phyloP scores from a whole-genome alignment of 2,329 filamentous ascomycete genomes.

The Alternaria gaisen region DNA sequence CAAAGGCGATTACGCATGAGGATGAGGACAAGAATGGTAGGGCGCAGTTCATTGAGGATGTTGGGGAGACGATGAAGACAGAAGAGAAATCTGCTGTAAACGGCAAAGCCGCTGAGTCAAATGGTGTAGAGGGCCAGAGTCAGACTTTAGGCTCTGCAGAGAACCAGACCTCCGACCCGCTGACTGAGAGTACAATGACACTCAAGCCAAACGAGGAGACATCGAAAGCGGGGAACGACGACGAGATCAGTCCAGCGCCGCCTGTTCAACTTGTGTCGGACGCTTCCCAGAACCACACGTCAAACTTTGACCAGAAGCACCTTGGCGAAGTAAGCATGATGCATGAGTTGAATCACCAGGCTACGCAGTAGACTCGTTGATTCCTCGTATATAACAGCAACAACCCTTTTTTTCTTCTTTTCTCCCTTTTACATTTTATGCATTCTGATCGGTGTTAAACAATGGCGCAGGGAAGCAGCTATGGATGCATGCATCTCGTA shows the following conservation, averaged over 20 bases:
- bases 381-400: not conserved
- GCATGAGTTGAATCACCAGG: slow-evolving; percentile 37
- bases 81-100: slow-evolving; percentile 15
- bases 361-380: slow-evolving; percentile 36
- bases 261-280: slow-evolving; percentile 32
- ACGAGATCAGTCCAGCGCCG: slow-evolving; percentile 40
- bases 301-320: slow-evolving; percentile 46
- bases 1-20: slow-evolving; percentile 79
- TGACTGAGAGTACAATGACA: slow-evolving; percentile 42
- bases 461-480: slow-evolving; percentile 13
- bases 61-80: slow-evolving; percentile 20
- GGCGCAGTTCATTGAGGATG: slow-evolving; percentile 54
- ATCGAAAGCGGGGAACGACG: slow-evolving; percentile 21
- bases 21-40: slow-evolving; percentile 55
- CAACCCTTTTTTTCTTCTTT: not conserved
- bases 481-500: slow-evolving; percentile 11
- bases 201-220: slow-evolving; percentile 31
- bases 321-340: slow-evolving; percentile 45
- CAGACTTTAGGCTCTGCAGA: not conserved
- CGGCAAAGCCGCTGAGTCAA: slow-evolving; percentile 1
- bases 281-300: not conserved
- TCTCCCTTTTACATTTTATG: not conserved
- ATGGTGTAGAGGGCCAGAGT: too few relatives aligned
- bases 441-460: slow-evolving; percentile 25
- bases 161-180: slow-evolving; percentile 18